Conservation (phyloP, 2,329 filamentous ascomycete species). For the Claviceps arundinis region DNA sequence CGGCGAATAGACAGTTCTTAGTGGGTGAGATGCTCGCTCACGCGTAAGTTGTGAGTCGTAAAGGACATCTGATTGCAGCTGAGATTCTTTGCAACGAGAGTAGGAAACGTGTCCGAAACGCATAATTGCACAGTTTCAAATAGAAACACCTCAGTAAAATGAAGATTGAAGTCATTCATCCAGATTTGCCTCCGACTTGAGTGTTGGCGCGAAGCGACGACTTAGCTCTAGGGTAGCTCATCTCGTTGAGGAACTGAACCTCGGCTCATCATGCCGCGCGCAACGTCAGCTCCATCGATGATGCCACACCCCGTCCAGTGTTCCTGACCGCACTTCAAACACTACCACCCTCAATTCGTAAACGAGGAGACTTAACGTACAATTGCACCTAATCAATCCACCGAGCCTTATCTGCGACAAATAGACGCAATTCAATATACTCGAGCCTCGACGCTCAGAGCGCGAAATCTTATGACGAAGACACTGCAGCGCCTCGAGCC, state of each 20-base stretch:
- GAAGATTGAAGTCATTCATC: not conserved
- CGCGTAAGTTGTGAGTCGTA: no score
- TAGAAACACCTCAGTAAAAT: no score
- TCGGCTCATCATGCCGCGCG: not conserved
- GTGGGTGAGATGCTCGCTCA: no score
- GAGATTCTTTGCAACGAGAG: no score
- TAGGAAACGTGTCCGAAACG: no score
- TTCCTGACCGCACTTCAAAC: not conserved
- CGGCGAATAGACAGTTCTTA: no score
- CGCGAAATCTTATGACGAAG: not conserved
- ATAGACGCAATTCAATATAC: no score
- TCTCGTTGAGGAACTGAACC: not conserved
- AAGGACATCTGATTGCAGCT: no score
- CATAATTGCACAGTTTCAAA: no score
- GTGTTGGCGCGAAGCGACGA: not conserved
- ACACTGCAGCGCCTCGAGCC: not conserved
- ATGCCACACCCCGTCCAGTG: not conserved
- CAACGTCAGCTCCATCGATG: not conserved
- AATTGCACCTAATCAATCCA: not conserved
- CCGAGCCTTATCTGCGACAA: not conserved
- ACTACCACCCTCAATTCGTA: not conserved
- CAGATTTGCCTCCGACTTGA: not conserved
- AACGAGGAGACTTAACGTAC: not conserved
- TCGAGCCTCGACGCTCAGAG: not conserved
- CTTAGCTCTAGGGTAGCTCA: not conserved